phyloP scores from a whole-genome alignment of 495 filamentous ascomycete species.

The Aspergillus biplanus region DNA sequence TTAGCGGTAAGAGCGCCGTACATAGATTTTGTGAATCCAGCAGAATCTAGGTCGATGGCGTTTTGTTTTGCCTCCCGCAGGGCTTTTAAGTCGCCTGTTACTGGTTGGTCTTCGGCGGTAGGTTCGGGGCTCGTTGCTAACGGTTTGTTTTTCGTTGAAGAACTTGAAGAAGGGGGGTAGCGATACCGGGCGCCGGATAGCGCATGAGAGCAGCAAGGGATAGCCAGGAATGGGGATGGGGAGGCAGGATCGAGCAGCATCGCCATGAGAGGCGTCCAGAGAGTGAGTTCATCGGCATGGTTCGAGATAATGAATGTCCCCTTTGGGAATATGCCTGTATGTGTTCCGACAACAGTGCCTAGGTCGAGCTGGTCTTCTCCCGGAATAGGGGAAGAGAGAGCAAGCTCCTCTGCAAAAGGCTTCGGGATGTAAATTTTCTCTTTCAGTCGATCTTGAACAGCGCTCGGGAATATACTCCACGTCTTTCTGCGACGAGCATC shows the following conservation, averaged over 20 bases:
- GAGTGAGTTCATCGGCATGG: constrained; percentile 92
- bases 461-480: constrained; percentile 72
- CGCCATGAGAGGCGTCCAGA: constrained; percentile 92
- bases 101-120: constrained; percentile 30
- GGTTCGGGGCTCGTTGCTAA: constrained; percentile 7
- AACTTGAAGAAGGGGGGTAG: constrained; percentile 52
- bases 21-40: constrained; percentile 52
- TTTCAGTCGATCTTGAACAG: constrained; percentile 58
- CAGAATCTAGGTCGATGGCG: constrained; percentile 33
- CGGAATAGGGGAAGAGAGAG: neutral
- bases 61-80: constrained; percentile 40
- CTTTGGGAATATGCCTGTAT: constrained; percentile 71
- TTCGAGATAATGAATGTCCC: constrained; percentile 95
- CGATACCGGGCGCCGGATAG: constrained; percentile 75
- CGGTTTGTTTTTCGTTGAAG: constrained; percentile 27
- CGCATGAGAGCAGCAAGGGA: constrained; percentile 93
- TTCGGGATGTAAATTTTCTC: constrained; percentile 77
- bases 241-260: constrained; percentile 61
- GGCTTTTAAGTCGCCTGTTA: constrained; percentile 48
- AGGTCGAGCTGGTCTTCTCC: constrained; percentile 19
- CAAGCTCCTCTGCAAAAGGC: constrained; percentile 45
- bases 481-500: constrained; percentile 83
- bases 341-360: constrained; percentile 39
- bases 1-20: constrained; percentile 79
- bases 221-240: constrained; percentile 75